Percentiles rank a stretch among this genome's conserved stretches.
phyloP scores from a whole-genome alignment of 768 basidiomycete genomes.

The Lanmaoa pseudosensibilis region DNA sequence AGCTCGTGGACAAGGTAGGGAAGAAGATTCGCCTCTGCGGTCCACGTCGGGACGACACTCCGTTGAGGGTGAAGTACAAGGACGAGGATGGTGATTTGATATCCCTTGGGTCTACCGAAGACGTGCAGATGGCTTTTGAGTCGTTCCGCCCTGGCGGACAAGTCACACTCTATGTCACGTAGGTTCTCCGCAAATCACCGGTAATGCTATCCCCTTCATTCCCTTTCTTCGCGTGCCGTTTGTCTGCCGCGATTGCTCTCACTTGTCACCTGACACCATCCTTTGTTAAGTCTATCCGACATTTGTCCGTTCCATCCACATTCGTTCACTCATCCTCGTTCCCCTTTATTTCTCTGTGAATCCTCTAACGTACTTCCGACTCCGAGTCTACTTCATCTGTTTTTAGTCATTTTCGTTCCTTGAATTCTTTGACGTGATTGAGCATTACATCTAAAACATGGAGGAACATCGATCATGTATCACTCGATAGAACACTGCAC shows the following conservation, averaged over 20 bases:
- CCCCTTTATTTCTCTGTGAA: constrained; percentile 5
- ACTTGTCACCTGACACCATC: constrained; percentile 1
- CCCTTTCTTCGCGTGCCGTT: constrained; percentile 1
- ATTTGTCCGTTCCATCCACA: constrained; percentile 15
- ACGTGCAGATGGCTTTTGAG: constrained; percentile 94
- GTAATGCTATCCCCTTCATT: background rate
- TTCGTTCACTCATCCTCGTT: constrained; percentile 25
- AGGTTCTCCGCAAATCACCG: constrained; percentile 25
- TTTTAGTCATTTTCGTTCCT: constrained; percentile 14
- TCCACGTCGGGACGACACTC: constrained; percentile 74
- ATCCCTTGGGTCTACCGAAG: constrained; percentile 85
- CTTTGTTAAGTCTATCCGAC: constrained; percentile 13
- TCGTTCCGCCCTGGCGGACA: constrained; percentile 75
- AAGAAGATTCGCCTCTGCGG: constrained; percentile 93
- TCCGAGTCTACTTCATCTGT: constrained; percentile 7
- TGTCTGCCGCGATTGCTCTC: constrained; percentile 14
- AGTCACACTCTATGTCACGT: constrained; percentile 79
- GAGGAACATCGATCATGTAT: constrained; percentile 39
- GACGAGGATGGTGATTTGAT: constrained; percentile 94
- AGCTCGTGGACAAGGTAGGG: constrained; percentile 86
- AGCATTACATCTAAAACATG: constrained; percentile 32
- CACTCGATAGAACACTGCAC: constrained; percentile 36
- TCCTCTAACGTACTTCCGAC: constrained; percentile 19
- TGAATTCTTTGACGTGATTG: constrained; percentile 17
- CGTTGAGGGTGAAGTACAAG: constrained; percentile 81